Base-by-base conservation (phyloP, 2,329 filamentous ascomycete species). In the Diplodia scrobiculata region DNA sequence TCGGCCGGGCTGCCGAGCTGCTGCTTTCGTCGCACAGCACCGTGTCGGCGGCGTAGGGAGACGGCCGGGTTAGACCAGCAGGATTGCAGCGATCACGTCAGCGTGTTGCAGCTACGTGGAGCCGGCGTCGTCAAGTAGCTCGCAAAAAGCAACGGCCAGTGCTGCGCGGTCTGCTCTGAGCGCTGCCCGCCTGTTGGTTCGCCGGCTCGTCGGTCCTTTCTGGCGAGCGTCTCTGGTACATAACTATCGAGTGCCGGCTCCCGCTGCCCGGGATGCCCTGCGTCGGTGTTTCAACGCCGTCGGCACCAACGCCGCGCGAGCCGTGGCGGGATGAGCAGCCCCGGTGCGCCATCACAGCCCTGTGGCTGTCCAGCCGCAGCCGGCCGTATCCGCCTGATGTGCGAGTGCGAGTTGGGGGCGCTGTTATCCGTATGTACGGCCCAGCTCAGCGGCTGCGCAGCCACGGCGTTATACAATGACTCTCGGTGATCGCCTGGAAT, bases 1-100 rank as follows among this genome's bases (percentile, higher is more conserved):
- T 62, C 58, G 58, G 58, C 58, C 45, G 58, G 58, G 7, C 55
- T 60, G 41, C 55, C 55, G 58, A 62, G 58, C 58, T 50, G 58
- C 58, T 60, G 38, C 41, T 60, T 60, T 48, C n/a, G 55, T 60
- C 38, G 19, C 21, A 34, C 21, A 38, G 36, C 13, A 58, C 7
- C 32, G 19, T 60, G 14, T 55, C 34, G 41, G n/a, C 41, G 13
- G 21, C 19, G 34, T 29, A 60, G 55, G 55, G 41, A 48, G 55
- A 36, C 55, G 55, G 55, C 55, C 48, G 55, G 55, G 55, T 36
- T 17, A 25, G 58, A 62, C 50, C 58, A 62, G 58, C 58, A 50
- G 58, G 58, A 48, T 62, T 50, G 27, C 45, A 34, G 32, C 36
- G 38, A 21, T 62, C 58, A 50, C 58, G 58, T 62, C 58, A 62